Conservation (phyloP, 306 rosid species). For the Lagenaria siceraria region DNA sequence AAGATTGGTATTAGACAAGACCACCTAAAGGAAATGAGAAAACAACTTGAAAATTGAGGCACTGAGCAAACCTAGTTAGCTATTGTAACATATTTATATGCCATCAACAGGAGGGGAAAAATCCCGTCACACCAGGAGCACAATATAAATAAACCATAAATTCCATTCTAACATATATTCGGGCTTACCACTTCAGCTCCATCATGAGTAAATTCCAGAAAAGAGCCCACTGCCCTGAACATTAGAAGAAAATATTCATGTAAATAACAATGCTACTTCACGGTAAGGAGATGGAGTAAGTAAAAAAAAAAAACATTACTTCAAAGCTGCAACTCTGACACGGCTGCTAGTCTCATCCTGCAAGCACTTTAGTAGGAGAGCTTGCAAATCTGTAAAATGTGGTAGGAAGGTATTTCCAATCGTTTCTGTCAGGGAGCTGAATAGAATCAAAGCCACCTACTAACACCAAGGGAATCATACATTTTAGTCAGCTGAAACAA, state of each 20-base stretch:
- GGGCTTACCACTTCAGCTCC: conserved; percentile 85
- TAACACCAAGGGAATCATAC: conserved; percentile 14
- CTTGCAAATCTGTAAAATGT: conserved; percentile 76
- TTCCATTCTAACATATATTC: not conserved
- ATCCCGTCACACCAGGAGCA: not conserved
- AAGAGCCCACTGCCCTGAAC: conserved; percentile 91
- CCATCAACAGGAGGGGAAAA: not conserved
- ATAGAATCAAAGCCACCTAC: conserved; percentile 91
- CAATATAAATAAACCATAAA: not conserved
- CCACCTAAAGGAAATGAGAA: not conserved
- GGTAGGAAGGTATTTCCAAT: conserved; percentile 81
- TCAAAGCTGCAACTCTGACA: conserved; percentile 92
- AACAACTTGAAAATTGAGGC: not conserved
- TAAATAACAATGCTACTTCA: not conserved
- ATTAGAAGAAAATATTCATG: conserved; percentile 15
- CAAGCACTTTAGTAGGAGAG: conserved; percentile 84
- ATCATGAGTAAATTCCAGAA: conserved; percentile 86
- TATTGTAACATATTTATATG: not conserved
- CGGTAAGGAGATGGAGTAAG: not conserved
- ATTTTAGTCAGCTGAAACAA: conserved; percentile 7
- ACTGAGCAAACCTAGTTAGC: not conserved
- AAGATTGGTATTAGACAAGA: not conserved
- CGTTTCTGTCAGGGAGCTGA: conserved; percentile 97
- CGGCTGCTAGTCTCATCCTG: conserved; percentile 93
- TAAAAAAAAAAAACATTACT: conserved; percentile 30